Conservation (phyloP, 306 rosid species). For the Cicer chorassanicum region DNA sequence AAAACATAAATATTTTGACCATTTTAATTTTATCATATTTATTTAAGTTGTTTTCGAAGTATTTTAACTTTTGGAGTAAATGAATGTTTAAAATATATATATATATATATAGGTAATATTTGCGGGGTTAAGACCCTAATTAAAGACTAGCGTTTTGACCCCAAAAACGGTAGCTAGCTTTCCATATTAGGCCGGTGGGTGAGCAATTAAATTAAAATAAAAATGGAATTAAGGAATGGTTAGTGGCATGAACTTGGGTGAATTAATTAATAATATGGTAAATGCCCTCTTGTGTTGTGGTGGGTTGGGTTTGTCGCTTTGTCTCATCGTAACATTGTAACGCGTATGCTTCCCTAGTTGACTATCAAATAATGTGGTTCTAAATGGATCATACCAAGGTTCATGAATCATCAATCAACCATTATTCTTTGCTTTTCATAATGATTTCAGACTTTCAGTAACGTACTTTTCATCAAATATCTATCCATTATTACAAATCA, state of each 20-base stretch:
- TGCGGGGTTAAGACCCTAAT: background rate
- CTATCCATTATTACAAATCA: too few species aligned
- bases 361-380: background rate
- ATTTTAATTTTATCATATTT: too few species aligned
- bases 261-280: background rate
- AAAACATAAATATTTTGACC: too few species aligned
- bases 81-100: too few species aligned
- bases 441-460: too few species aligned
- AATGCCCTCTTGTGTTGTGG: slow-evolving; percentile 4
- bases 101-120: background rate
- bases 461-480: too few species aligned
- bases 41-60: too few species aligned
- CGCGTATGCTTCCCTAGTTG: slow-evolving; percentile 14
- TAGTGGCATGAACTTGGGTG: slow-evolving; percentile 17
- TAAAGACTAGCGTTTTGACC: background rate
- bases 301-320: background rate
- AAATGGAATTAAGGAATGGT: background rate
- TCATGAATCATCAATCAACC: too few species aligned
- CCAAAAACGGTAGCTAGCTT: background rate
- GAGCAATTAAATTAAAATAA: background rate
- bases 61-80: too few species aligned
- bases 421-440: too few species aligned
- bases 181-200: slow-evolving; percentile 3
- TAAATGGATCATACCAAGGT: background rate
- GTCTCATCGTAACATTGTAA: background rate